Conservation (phyloP, 768 basidiomycete genomes). For the Auricularia heimuer region DNA sequence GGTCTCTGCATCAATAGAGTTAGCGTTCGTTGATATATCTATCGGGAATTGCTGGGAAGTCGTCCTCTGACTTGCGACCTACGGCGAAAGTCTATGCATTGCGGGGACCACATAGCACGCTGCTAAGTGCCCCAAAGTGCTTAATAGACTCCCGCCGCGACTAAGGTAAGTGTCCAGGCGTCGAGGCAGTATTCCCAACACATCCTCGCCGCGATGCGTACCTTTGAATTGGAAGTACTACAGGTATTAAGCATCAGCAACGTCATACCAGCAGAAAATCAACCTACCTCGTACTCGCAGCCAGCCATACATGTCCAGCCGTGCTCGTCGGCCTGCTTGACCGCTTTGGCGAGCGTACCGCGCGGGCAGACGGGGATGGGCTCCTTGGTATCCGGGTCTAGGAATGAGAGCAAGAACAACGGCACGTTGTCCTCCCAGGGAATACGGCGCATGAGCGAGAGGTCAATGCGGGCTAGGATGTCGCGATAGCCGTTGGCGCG, state of each 20-base stretch:
- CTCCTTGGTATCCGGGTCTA: conserved; percentile 74
- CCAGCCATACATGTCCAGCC: conserved; percentile 71
- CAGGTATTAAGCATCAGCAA: conserved; percentile 9
- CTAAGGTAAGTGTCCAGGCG: not conserved
- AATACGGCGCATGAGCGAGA: conserved; percentile 78
- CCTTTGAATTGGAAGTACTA: conserved; percentile 91
- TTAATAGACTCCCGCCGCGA: too few relatives aligned
- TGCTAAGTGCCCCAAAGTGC: too few relatives aligned
- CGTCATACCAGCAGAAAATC: not conserved
- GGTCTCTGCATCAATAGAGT: conserved; percentile 48
- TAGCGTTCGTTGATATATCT: too few relatives aligned
- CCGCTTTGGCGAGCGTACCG: conserved; percentile 56
- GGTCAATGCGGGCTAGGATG: conserved; percentile 75
- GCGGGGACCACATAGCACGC: too few relatives aligned
- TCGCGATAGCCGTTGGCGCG: conserved; percentile 88
- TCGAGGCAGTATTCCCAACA: conserved; percentile 6
- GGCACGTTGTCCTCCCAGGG: conserved; percentile 89
- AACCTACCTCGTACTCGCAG: conserved; percentile 81
- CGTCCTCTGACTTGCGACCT: too few relatives aligned
- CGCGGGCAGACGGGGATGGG: conserved; percentile 80
- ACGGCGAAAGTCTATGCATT: too few relatives aligned
- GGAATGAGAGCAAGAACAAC: conserved; percentile 86
- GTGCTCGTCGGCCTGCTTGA: conserved; percentile 35
- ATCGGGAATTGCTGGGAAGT: too few relatives aligned
- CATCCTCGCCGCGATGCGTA: conserved; percentile 15